Evolutionary conservation across 2,329 filamentous ascomycete species (phyloP).

Genomic region (Ophiocordyceps unilateralis): DNA sequence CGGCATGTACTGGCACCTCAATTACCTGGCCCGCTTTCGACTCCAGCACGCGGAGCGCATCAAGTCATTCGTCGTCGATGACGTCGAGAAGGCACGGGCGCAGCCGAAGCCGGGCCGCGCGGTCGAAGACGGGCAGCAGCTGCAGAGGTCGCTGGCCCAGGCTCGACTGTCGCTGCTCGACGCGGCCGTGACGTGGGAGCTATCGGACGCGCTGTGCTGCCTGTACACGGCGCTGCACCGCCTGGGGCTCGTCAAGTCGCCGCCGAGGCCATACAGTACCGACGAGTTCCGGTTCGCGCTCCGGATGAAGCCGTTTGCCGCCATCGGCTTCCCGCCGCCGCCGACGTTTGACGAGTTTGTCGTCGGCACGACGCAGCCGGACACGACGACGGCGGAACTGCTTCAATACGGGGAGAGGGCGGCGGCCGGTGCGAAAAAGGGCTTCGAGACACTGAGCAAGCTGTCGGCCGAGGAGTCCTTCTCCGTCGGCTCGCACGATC

Average conservation of each 20-base stretch:
- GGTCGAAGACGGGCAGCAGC: slow-evolving; percentile 20
- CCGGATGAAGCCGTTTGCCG: slow-evolving; percentile 70
- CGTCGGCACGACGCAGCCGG: slow-evolving; percentile 21
- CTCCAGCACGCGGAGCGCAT: slow-evolving; percentile 57
- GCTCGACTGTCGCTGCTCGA: slow-evolving; percentile 46
- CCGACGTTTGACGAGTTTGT: slow-evolving; percentile 46
- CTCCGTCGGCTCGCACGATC: slow-evolving; percentile 36
- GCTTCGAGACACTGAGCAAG: slow-evolving; percentile 37
- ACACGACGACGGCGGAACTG: slow-evolving; percentile 20
- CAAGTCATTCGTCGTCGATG: slow-evolving; percentile 40
- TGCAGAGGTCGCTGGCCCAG: slow-evolving; percentile 32
- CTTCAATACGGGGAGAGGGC: slow-evolving; percentile 28
- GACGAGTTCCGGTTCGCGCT: slow-evolving; percentile 59
- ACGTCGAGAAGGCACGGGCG: slow-evolving; percentile 13
- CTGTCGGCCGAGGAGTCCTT: slow-evolving; percentile 35
- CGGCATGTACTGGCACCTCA: slow-evolving; percentile 83
- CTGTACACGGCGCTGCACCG: slow-evolving; percentile 52
- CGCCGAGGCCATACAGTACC: slow-evolving; percentile 45
- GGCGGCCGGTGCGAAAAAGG: slow-evolving; percentile 30
- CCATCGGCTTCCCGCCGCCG: slow-evolving; percentile 49
- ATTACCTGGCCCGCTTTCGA: slow-evolving; percentile 52
- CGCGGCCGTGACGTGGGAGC: slow-evolving; percentile 42
- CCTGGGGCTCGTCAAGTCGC: slow-evolving; percentile 32
- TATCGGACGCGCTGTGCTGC: slow-evolving; percentile 35
- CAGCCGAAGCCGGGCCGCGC: slow-evolving; percentile 5